Evolutionary conservation across 352 stramenopile species (phyloP), one percentile per base, ranked within the genome.

Genomic region (Globisporangium apiculatum): DNA sequence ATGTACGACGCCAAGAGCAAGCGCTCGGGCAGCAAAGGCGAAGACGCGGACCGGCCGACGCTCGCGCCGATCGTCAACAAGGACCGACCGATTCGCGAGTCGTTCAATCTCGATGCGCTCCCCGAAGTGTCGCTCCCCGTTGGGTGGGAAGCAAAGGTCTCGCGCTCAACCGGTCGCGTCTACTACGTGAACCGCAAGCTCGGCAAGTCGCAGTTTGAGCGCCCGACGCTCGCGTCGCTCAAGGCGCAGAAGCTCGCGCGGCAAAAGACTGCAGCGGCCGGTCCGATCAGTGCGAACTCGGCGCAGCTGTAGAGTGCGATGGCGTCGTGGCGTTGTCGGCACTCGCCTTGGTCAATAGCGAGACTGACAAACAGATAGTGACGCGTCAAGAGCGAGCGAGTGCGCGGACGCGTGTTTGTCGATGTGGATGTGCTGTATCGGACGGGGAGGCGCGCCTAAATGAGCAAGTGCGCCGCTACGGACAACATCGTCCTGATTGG

Each of bases 171-270:
- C 15, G 84, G 84, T 14, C 83, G 83, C 48, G 84, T 94, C 57
- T 94, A 94, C 72, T 94, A 94, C 66, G 82, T 92, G 51, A 94
- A 94, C 71, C 83, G 82, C 58, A 89, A 90, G 76, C 73, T 91
- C 7, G 79, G 82, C 62, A 88, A 92, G 63, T 92, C 84, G 10
- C 84, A 94, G 72, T 94, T 91, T 48, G 83, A 92, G 55, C 80
- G 80, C 38, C 84, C 84, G 46, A 92, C 84, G 61, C 76, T 94
- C 51, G 84, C 84, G 55, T 92, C 82, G 45, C 69, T 94, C 53
- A 94, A 92, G 78, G 81, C 81, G 47, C 76, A 87, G 73, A 91
- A 89, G 66, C 55, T 89, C 58, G 81, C 81, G 55, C 79, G 82
- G 47, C 79, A 89, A 58, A 89, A 88, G 66, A 71, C 75, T 15